These are phyloP conservation scores for Fusarium verticillioides DNA, from an alignment of 2,329 filamentous ascomycete species.

Conservation along the genomic window DNA sequence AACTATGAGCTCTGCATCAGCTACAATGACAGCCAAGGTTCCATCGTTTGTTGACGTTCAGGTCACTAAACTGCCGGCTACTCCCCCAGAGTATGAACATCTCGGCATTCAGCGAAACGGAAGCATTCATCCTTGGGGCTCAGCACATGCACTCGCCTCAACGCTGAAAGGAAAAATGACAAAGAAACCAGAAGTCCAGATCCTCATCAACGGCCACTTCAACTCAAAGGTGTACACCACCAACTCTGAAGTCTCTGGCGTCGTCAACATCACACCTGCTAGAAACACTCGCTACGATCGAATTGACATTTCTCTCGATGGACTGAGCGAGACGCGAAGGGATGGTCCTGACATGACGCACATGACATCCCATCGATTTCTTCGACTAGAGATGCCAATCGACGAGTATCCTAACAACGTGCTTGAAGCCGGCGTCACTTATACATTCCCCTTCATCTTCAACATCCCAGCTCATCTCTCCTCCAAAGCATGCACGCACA, in stretches of 20 bases:
- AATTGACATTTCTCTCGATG: constrained; percentile 34
- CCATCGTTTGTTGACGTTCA: constrained; percentile 25
- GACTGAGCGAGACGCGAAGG: constrained; percentile 30
- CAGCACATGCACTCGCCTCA: constrained; percentile 12
- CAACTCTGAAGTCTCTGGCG: constrained; percentile 39
- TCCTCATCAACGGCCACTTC: constrained; percentile 39
- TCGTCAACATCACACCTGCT: constrained; percentile 23
- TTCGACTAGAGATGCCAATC: constrained; percentile 38
- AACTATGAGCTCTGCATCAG: not conserved
- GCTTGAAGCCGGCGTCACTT: constrained; percentile 30
- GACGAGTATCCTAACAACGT: constrained; percentile 27
- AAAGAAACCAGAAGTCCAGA: constrained; percentile 18
- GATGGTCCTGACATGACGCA: constrained; percentile 37
- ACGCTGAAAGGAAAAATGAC: constrained; percentile 12
- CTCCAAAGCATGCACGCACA: constrained; percentile 30
- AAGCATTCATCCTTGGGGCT: constrained; percentile 21
- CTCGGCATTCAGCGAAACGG: constrained; percentile 24
- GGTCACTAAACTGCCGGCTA: constrained; percentile 15
- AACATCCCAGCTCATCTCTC: constrained; percentile 39
- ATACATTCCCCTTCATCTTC: constrained; percentile 39
- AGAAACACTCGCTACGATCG: constrained; percentile 28
- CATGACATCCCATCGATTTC: constrained; percentile 37
- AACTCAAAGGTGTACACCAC: constrained; percentile 41
- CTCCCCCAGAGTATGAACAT: constrained; percentile 33
- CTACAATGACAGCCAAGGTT: constrained; percentile 17